phyloP scores from a whole-genome alignment of 768 basidiomycete genomes.

The Boletus fagicola region DNA sequence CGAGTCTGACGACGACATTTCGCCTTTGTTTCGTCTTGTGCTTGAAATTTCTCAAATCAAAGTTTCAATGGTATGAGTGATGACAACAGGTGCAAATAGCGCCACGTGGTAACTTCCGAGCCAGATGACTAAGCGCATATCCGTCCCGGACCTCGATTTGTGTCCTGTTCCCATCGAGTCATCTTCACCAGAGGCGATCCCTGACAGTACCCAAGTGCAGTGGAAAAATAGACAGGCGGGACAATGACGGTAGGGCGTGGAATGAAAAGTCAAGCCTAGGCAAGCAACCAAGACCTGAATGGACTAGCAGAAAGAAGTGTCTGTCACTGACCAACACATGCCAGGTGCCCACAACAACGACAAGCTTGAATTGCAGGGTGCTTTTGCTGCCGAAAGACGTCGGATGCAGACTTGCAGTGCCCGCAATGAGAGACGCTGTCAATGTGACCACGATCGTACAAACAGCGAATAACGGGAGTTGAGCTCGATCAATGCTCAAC shows the following conservation, averaged over 20 bases:
- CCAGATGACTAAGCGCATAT: background rate
- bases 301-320: background rate
- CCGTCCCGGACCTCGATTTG: too few species aligned
- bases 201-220: background rate
- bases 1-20: constrained; percentile 71
- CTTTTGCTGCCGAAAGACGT: background rate
- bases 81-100: constrained; percentile 24
- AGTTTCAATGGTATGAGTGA: constrained; percentile 2
- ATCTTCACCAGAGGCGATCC: background rate
- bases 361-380: background rate
- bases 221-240: background rate
- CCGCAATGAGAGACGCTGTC: background rate
- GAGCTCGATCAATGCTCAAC: background rate
- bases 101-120: background rate
- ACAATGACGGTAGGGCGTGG: background rate
- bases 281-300: background rate
- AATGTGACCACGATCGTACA: background rate
- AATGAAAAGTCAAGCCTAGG: background rate
- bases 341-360: too few species aligned
- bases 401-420: background rate
- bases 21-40: constrained; percentile 46
- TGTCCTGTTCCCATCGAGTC: background rate
- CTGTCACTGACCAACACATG: background rate
- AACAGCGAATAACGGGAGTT: background rate
- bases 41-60: constrained; percentile 11